phyloP scores from a whole-genome alignment of 2,329 filamentous ascomycete species.

The Uncinocarpus reesii region DNA sequence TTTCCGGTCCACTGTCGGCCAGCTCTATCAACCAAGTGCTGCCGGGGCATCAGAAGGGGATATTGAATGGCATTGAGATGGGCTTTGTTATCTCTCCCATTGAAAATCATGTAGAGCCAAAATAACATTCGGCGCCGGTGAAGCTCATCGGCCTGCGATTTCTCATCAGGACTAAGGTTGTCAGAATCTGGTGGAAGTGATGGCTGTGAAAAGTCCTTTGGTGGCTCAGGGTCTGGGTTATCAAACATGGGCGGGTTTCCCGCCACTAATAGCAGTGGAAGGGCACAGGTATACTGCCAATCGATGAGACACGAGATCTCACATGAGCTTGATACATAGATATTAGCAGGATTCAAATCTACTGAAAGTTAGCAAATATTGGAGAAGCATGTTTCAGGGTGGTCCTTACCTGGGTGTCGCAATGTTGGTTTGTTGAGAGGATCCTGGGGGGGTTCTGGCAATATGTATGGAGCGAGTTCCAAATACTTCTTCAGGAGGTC shows the following conservation, averaged over 20 bases:
- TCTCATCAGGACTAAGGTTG: slow-evolving; percentile 10
- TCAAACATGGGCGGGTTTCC: slow-evolving; percentile 16
- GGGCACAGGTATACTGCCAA: slow-evolving; percentile 22
- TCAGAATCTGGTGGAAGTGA: slow-evolving; percentile 12
- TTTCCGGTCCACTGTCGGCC: slow-evolving; percentile 15
- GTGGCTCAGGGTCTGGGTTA: slow-evolving; percentile 13
- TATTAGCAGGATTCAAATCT: slow-evolving; percentile 22
- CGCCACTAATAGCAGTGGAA: slow-evolving; percentile 15
- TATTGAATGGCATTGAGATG: slow-evolving; percentile 12
- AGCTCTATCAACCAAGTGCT: slow-evolving; percentile 14
- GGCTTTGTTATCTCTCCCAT: slow-evolving; percentile 9
- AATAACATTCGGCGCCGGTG: slow-evolving; percentile 13
- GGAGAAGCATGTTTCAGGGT: not conserved
- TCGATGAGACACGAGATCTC: slow-evolving; percentile 20
- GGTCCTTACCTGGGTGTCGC: slow-evolving; percentile 17
- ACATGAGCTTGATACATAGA: too few relatives aligned
- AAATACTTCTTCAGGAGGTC: slow-evolving; percentile 15
- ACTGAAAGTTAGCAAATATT: not conserved
- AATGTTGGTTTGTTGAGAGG: slow-evolving; percentile 12
- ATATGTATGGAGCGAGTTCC: slow-evolving; percentile 14
- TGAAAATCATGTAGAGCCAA: slow-evolving; percentile 15
- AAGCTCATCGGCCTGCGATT: slow-evolving; percentile 16
- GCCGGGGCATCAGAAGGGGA: slow-evolving; percentile 10
- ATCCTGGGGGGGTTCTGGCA: not conserved
- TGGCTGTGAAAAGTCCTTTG: slow-evolving; percentile 10